Evolutionary conservation across 2,329 filamentous ascomycete species (phyloP).

Genomic region (Penicillium palitans): DNA sequence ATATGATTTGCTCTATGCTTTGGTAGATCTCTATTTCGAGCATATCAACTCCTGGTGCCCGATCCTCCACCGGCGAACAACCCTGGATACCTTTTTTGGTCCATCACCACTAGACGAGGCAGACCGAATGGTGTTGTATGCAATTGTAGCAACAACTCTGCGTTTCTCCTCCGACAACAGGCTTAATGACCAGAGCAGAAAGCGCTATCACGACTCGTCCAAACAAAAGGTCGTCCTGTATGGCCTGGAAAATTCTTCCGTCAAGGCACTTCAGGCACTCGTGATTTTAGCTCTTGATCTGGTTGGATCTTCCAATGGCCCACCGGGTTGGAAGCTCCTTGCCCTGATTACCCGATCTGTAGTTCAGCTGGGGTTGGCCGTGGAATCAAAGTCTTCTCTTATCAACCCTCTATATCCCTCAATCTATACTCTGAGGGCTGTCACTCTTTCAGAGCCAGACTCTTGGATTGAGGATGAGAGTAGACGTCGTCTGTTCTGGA

Average conservation of each 20-base stretch:
- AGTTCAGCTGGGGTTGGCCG: conserved; percentile 80
- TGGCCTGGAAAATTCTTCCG: conserved; percentile 84
- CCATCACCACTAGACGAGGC: conserved; percentile 73
- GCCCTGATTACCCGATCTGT: conserved; percentile 85
- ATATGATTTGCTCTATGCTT: conserved; percentile 69
- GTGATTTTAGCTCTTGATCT: conserved; percentile 85
- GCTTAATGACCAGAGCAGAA: conserved; percentile 70
- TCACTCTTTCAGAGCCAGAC: conserved; percentile 77
- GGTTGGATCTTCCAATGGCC: conserved; percentile 82
- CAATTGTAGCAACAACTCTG: conserved; percentile 84
- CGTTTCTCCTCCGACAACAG: conserved; percentile 77
- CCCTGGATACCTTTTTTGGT: conserved; percentile 78
- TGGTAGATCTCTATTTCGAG: conserved; percentile 76
- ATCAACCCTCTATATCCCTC: conserved; percentile 78
- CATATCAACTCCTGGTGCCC: conserved; percentile 84
- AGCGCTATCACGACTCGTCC: conserved; percentile 74
- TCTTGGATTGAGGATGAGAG: conserved; percentile 91
- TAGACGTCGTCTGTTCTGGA: conserved; percentile 83
- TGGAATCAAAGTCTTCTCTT: conserved; percentile 76
- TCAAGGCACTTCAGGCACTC: conserved; percentile 81
- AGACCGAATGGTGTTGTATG: conserved; percentile 78
- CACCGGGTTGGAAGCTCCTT: conserved; percentile 88
- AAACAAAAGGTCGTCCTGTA: conserved; percentile 86
- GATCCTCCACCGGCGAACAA: conserved; percentile 81
- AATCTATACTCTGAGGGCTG: conserved; percentile 84